Percentiles rank a stretch among this genome's conserved stretches.
Evolutionary conservation across 768 basidiomycete species (phyloP).

Genomic region (Suillus bovinus): DNA sequence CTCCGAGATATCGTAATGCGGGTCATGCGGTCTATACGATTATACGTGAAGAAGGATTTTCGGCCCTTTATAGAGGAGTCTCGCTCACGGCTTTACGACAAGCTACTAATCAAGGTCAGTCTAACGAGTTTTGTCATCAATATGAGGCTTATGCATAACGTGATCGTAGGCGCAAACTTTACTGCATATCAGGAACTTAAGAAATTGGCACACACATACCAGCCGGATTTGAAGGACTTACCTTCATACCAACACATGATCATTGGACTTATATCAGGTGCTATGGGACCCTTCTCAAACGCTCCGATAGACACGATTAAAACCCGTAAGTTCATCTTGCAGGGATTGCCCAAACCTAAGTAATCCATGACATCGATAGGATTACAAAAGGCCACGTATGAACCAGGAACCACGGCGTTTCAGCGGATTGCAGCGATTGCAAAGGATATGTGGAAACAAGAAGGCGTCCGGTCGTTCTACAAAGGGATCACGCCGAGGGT

Average conservation of each 20-base stretch:
- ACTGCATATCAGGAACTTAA: slow-evolving; percentile 98
- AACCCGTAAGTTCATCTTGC: slow-evolving; percentile 62
- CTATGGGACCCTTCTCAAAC: slow-evolving; percentile 98
- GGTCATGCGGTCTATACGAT: slow-evolving; percentile 96
- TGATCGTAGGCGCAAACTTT: slow-evolving; percentile 81
- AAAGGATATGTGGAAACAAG: slow-evolving; percentile 89
- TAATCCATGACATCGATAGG: slow-evolving; percentile 42
- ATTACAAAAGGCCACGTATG: slow-evolving; percentile 79
- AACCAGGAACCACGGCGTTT: slow-evolving; percentile 74
- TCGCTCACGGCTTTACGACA: slow-evolving; percentile 91
- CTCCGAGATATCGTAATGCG: slow-evolving; percentile 93
- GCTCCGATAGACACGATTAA: slow-evolving; percentile 96
- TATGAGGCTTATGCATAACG: slow-evolving; percentile 5
- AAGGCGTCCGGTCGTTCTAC: slow-evolving; percentile 91
- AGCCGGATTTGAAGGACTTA: slow-evolving; percentile 77
- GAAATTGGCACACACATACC: slow-evolving; percentile 71
- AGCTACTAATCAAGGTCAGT: slow-evolving; percentile 92
- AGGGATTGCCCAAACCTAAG: slow-evolving; percentile 6
- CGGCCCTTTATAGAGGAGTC: slow-evolving; percentile 90
- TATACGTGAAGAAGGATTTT: slow-evolving; percentile 85
- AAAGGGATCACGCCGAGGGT: slow-evolving; percentile 98
- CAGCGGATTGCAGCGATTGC: slow-evolving; percentile 80
- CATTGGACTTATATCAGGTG: slow-evolving; percentile 93
- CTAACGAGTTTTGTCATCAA: background rate
- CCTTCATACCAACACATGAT: slow-evolving; percentile 96